A percentile compares a stretch with the other conserved stretches of the same genome.
Evolutionary conservation across 495 filamentous ascomycete genomes (phyloP).

Genomic region (Corynascus novoguineensis): DNA sequence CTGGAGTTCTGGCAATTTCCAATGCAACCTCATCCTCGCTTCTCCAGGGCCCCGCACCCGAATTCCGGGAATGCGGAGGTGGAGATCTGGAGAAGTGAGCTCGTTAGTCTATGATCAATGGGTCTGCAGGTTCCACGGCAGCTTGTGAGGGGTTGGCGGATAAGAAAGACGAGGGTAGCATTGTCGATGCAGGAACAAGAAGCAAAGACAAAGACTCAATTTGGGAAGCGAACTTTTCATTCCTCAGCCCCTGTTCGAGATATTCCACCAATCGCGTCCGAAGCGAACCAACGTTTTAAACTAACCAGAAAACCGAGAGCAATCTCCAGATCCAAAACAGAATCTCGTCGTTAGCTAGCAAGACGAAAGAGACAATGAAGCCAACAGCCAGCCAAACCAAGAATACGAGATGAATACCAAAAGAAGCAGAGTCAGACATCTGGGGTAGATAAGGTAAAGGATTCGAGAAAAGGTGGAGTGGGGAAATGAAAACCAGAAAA

Average conservation of each 20-base stretch:
- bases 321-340: not conserved
- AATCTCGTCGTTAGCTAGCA: not conserved
- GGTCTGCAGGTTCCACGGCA: not conserved
- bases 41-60: slow-evolving; percentile 16
- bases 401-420: no score
- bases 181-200: not conserved
- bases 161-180: not conserved
- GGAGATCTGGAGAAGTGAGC: slow-evolving; percentile 7
- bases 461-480: no score
- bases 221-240: not conserved
- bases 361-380: no score
- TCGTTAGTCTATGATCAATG: not conserved
- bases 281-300: not conserved
- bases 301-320: not conserved
- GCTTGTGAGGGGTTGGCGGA: not conserved
- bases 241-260: not conserved
- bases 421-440: no score
- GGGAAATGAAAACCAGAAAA: no score
- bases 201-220: not conserved
- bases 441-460: no score
- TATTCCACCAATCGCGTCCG: not conserved
- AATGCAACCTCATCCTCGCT: slow-evolving; percentile 12
- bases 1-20: slow-evolving; percentile 2
- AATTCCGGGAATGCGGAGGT: slow-evolving; percentile 4
- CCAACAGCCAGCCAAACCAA: no score